Conservation (phyloP, 2,329 filamentous ascomycete genomes). For the Bipolaris oryzae region DNA sequence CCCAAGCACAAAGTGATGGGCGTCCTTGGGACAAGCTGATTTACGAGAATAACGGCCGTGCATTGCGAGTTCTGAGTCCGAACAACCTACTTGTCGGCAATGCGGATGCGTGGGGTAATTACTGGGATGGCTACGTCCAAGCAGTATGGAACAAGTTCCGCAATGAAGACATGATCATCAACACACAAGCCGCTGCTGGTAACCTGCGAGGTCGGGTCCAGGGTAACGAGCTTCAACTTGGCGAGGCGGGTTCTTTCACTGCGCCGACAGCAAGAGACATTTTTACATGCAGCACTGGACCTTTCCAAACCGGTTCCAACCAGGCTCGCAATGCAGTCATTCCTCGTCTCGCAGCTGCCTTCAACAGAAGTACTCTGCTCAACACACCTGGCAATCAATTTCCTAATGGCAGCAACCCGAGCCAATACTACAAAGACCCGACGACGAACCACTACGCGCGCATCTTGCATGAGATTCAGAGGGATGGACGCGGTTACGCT, state of each 20-base stretch:
- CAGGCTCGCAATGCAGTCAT: constrained; percentile 63
- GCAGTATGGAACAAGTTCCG: constrained; percentile 58
- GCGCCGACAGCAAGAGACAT: constrained; percentile 67
- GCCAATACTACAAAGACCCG: constrained; percentile 43
- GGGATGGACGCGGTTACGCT: constrained; percentile 66
- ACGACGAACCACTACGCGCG: constrained; percentile 64
- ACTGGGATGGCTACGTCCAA: constrained; percentile 60
- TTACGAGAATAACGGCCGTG: constrained; percentile 47
- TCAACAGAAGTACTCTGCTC: constrained; percentile 76
- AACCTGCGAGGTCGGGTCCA: constrained; percentile 58
- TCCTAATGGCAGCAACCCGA: constrained; percentile 44
- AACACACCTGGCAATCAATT: constrained; percentile 43
- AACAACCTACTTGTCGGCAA: constrained; percentile 56
- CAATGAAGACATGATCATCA: constrained; percentile 58
- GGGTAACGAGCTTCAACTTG: constrained; percentile 51
- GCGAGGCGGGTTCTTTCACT: constrained; percentile 55
- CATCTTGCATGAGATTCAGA: constrained; percentile 65
- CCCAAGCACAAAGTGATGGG: constrained; percentile 63
- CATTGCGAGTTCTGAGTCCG: constrained; percentile 52
- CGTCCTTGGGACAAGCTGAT: constrained; percentile 66
- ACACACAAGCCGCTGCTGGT: constrained; percentile 68
- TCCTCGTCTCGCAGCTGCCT: constrained; percentile 74
- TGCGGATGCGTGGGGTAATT: constrained; percentile 55
- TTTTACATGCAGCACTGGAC: constrained; percentile 68
- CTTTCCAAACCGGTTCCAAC: constrained; percentile 58